Percentiles rank a stretch among this genome's conserved stretches.
phyloP scores from a whole-genome alignment of 1,139 yeast species.

The Fermentozyma sake region DNA sequence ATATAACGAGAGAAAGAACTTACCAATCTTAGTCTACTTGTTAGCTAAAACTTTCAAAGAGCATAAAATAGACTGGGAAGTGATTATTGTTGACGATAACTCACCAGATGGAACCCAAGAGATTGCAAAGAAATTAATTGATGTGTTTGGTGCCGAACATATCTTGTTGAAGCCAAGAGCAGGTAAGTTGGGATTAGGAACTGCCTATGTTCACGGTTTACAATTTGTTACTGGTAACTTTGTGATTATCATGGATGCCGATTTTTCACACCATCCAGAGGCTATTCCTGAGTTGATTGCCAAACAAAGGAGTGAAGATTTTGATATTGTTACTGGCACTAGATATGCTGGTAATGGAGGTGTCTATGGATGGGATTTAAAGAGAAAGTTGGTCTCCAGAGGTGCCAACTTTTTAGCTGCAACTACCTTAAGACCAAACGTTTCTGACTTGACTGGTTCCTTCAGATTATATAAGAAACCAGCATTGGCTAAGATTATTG shows the following conservation, averaged over 20 bases:
- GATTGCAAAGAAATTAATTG: conserved; percentile 61
- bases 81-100: conserved; percentile 73
- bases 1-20: conserved; percentile 65
- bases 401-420: conserved; percentile 81
- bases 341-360: conserved; percentile 82
- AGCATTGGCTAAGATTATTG: conserved; percentile 62
- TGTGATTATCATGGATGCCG: conserved; percentile 84
- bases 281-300: conserved; percentile 74
- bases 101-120: conserved; percentile 84
- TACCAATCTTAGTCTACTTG: conserved; percentile 71
- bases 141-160: conserved; percentile 59
- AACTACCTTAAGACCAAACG: conserved; percentile 66
- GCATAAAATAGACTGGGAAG: conserved; percentile 67
- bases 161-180: conserved; percentile 70
- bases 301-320: conserved; percentile 60
- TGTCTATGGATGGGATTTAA: conserved; percentile 82
- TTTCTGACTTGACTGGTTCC: conserved; percentile 76
- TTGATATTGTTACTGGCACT: conserved; percentile 82
- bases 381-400: conserved; percentile 72
- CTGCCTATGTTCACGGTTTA: conserved; percentile 79
- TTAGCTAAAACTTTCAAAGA: conserved; percentile 66
- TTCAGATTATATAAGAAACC: conserved; percentile 73
- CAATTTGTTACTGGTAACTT: conserved; percentile 70
- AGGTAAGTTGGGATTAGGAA: conserved; percentile 77
- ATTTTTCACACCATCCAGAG: conserved; percentile 78